A percentile compares a stretch with the other conserved stretches of the same genome.
These are phyloP conservation scores for Sphagnurus paluster DNA, from an alignment of 1,284 basidiomycete species.

Conservation along the genomic window DNA sequence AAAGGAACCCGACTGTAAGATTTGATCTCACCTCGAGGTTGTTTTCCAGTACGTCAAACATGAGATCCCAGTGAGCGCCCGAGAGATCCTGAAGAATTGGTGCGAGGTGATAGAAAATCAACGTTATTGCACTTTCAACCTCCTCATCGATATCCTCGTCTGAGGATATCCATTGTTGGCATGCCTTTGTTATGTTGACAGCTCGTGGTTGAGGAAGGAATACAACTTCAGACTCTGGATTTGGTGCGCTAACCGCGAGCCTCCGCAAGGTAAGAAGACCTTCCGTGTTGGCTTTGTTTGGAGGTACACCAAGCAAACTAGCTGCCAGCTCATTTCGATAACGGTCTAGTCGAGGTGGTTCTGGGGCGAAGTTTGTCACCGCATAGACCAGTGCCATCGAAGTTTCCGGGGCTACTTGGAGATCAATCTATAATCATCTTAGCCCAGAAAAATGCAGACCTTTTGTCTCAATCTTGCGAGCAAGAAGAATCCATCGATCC, in stretches of 20 bases:
- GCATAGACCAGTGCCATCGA: slow-evolving; percentile 66
- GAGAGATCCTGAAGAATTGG: slow-evolving; percentile 88
- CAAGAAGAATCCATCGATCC: slow-evolving; percentile 75
- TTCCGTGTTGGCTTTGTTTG: slow-evolving; percentile 61
- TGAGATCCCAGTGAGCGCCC: slow-evolving; percentile 90
- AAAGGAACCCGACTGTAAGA: not conserved
- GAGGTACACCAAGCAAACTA: slow-evolving; percentile 67
- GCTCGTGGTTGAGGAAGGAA: slow-evolving; percentile 88
- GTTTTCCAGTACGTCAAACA: slow-evolving; percentile 88
- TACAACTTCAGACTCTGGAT: slow-evolving; percentile 75
- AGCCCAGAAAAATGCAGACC: slow-evolving; percentile 39
- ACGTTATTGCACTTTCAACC: slow-evolving; percentile 75
- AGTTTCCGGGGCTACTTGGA: slow-evolving; percentile 59
- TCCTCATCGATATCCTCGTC: slow-evolving; percentile 75
- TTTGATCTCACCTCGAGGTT: slow-evolving; percentile 72
- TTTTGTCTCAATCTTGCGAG: slow-evolving; percentile 58
- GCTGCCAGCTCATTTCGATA: slow-evolving; percentile 92
- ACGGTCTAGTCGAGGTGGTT: slow-evolving; percentile 74
- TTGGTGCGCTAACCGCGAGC: slow-evolving; percentile 78
- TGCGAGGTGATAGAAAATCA: slow-evolving; percentile 75
- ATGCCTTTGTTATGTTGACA: slow-evolving; percentile 86
- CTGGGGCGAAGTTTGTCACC: slow-evolving; percentile 62
- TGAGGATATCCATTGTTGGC: slow-evolving; percentile 82
- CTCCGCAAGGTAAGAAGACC: slow-evolving; percentile 73
- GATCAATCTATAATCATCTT: not conserved